Conservation (phyloP, 2,329 filamentous ascomycete species). For the Exophiala sideris region DNA sequence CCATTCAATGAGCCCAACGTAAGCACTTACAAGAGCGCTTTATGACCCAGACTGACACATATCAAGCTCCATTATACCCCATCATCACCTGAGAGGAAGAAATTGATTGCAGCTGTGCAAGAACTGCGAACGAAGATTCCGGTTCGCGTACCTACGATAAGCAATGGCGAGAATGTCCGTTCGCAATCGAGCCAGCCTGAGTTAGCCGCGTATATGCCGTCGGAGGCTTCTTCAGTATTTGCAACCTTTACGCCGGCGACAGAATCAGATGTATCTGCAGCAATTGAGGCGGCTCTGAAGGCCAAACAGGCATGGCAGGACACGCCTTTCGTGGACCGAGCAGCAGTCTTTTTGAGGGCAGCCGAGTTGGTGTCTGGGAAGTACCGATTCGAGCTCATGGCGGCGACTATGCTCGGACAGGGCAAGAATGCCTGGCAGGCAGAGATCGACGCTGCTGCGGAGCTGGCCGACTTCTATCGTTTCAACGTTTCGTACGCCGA, state of each 20-base stretch:
- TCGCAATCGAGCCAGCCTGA: slow-evolving; percentile 1
- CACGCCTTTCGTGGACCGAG: slow-evolving; percentile 83
- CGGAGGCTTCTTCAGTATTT: slow-evolving; percentile 36
- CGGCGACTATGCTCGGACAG: slow-evolving; percentile 90
- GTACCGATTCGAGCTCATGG: slow-evolving; percentile 96
- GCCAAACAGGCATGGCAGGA: slow-evolving; percentile 73
- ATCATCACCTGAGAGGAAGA: slow-evolving; percentile 35
- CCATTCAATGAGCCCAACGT: slow-evolving; percentile 26
- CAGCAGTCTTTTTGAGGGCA: slow-evolving; percentile 91
- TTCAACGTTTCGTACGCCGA: slow-evolving; percentile 94
- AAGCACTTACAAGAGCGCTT: background rate
- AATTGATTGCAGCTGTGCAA: slow-evolving; percentile 33
- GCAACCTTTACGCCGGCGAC: slow-evolving; percentile 37
- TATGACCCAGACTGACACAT: background rate
- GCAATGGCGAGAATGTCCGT: slow-evolving; percentile 11
- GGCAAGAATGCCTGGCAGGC: slow-evolving; percentile 99
- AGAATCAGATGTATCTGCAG: slow-evolving; percentile 33
- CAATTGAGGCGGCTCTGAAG: slow-evolving; percentile 34
- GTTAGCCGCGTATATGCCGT: slow-evolving; percentile 30
- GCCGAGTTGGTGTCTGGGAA: slow-evolving; percentile 86
- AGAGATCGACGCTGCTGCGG: slow-evolving; percentile 94
- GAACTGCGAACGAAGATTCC: slow-evolving; percentile 35
- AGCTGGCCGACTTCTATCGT: slow-evolving; percentile 86
- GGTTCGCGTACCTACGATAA: slow-evolving; percentile 32
- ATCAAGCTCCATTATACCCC: slow-evolving; percentile 27